Conservation (phyloP, 148 eudicot species). For the Polygonum maritimum region DNA sequence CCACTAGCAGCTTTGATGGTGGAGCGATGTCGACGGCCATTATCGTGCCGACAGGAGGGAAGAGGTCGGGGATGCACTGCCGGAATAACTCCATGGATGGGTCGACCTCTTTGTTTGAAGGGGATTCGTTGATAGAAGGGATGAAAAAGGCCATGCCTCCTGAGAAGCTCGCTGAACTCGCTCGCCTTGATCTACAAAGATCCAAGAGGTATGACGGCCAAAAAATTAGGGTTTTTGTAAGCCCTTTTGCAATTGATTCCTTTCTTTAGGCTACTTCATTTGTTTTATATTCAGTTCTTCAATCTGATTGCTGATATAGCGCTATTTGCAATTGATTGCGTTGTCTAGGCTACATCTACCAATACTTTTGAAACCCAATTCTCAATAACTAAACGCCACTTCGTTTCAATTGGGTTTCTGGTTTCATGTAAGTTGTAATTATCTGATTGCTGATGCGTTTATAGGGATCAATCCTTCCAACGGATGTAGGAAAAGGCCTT, state of each 20-base stretch:
- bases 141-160: slow-evolving; percentile 68
- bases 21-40: slow-evolving; percentile 14
- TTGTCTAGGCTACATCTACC: no score
- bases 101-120: slow-evolving; percentile 48
- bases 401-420: background rate
- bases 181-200: slow-evolving; percentile 77
- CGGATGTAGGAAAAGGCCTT: background rate
- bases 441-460: background rate
- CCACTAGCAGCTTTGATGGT: no score
- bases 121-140: slow-evolving; percentile 33
- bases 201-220: slow-evolving; percentile 65
- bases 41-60: slow-evolving; percentile 17
- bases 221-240: background rate
- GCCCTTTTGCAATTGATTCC: background rate
- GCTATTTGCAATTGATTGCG: no score
- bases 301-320: background rate
- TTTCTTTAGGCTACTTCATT: background rate
- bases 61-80: slow-evolving; percentile 32
- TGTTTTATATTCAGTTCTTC: background rate
- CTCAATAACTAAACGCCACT: background rate
- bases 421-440: no score
- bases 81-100: slow-evolving; percentile 69
- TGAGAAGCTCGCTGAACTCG: slow-evolving; percentile 69
- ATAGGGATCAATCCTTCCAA: no score
- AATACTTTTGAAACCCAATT: background rate